phyloP scores from a whole-genome alignment of 2,329 filamentous ascomycete species.

The Didymella lethalis region DNA sequence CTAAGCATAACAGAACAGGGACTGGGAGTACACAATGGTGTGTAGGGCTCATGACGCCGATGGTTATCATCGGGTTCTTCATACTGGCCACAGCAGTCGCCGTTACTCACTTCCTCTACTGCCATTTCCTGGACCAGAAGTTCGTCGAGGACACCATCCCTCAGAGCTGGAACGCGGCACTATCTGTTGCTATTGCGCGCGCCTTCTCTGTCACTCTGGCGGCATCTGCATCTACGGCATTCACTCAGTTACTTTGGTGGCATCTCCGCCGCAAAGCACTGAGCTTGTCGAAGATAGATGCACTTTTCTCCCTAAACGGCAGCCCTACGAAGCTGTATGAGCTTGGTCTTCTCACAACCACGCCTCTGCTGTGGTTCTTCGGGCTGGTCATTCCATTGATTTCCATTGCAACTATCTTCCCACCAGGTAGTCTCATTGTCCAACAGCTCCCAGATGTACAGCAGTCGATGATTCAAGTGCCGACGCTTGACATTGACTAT shows the following conservation, averaged over 20 bases:
- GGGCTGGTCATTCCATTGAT: not conserved
- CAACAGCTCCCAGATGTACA: not conserved
- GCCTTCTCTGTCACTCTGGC: not conserved
- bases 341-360: not conserved
- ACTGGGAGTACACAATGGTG: not conserved
- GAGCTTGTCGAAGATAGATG: not conserved
- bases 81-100: not conserved
- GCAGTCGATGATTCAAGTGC: not conserved
- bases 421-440: not conserved
- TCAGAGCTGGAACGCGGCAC: not conserved
- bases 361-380: not conserved
- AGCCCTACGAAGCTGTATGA: not conserved
- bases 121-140: not conserved
- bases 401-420: not conserved
- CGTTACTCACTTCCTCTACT: not conserved
- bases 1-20: not conserved
- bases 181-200: not conserved
- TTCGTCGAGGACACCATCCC: not conserved
- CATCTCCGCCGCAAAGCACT: not conserved
- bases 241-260: not conserved
- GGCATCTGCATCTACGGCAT: not conserved
- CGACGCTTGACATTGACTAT: not conserved
- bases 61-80: not conserved
- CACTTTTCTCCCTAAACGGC: not conserved
- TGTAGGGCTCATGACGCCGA: not conserved